Base-by-base conservation (phyloP, 176 grass and related monocot genomes). In the Neostapfia colusana region DNA sequence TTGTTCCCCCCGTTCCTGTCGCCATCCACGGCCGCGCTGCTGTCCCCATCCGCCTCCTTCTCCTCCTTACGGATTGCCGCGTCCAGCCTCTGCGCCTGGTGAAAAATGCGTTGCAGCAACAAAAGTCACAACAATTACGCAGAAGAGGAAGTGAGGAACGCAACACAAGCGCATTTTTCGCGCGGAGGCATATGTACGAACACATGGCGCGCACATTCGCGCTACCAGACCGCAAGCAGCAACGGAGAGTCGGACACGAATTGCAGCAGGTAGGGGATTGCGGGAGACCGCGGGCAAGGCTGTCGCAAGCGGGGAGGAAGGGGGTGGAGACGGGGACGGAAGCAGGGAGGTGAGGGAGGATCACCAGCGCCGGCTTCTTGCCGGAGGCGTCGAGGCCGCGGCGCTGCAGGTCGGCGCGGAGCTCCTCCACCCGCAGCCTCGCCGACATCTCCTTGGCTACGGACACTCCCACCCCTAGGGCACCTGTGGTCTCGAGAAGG, bases 361-460 rank as follows among this genome's bases (percentile, higher is more conserved):
- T 90, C 86, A 88, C 91, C 53, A 93, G 91, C 21, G 60, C 69
- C 23, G 51, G 58, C 83, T 93, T 93, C 58, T 28, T 90, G 37
- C 87, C 91, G 79, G 84, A 80, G 79, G 36, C 42, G 53, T 83
- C 78, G 74, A 93, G 79, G 70, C 85, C 79, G 69, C 91, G 91
- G 58, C 43, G 57, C 74, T 69, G 83, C 69, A 93, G 84, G 78
- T 76, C 78, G 43, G 84, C 50, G 50, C 84, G 91, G 70, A 93
- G 84, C 44, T 90, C 87, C 81, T 87, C 91, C 77, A 90, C 87
- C 78, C 88, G 85, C 60, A 90, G 87, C 78, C 60, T 90, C 69
- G 82, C 64, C 73, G 91, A 93, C 87, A 93, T 93, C 17, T 63
- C 42, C 43, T 28, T 39, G 42, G 36, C 73, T 7, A 23, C 1